These are phyloP conservation scores for Tuber aestivum DNA, from an alignment of 495 filamentous ascomycete species.

Conservation along the genomic window DNA sequence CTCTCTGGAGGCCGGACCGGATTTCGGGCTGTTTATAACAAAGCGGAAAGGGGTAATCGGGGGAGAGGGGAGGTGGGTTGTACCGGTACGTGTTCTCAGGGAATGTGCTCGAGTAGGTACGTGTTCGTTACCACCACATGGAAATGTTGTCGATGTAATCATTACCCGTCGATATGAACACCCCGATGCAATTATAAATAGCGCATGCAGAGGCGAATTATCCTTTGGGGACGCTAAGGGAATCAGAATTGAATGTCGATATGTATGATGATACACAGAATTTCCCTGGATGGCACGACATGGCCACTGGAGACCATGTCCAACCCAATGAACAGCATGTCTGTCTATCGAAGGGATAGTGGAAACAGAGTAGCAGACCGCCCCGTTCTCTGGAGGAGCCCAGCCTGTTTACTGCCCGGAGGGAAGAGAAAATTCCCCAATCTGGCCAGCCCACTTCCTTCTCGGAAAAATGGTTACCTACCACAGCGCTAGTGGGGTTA, in stretches of 20 bases:
- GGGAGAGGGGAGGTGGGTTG: not conserved
- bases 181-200: not conserved
- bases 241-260: not conserved
- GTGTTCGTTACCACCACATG: not conserved
- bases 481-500: not conserved
- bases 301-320: not conserved
- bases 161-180: not conserved
- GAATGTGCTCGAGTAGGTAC: not conserved
- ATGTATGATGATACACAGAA: too few relatives aligned
- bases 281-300: not conserved
- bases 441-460: not conserved
- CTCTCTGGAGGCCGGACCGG: not conserved
- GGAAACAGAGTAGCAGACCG: not conserved
- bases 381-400: not conserved
- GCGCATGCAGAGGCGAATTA: not conserved
- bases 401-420: not conserved
- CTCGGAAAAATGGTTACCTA: not conserved
- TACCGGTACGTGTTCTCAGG: not conserved
- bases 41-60: not conserved
- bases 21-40: not conserved
- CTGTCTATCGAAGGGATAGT: too few relatives aligned
- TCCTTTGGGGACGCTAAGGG: not conserved
- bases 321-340: not conserved
- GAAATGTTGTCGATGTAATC: slow-evolving; percentile 3
- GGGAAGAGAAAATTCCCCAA: not conserved